A percentile compares a stretch with the other conserved stretches of the same genome.
Conservation (phyloP, 1,284 basidiomycete genomes). For the Wallemia mellicola region DNA sequence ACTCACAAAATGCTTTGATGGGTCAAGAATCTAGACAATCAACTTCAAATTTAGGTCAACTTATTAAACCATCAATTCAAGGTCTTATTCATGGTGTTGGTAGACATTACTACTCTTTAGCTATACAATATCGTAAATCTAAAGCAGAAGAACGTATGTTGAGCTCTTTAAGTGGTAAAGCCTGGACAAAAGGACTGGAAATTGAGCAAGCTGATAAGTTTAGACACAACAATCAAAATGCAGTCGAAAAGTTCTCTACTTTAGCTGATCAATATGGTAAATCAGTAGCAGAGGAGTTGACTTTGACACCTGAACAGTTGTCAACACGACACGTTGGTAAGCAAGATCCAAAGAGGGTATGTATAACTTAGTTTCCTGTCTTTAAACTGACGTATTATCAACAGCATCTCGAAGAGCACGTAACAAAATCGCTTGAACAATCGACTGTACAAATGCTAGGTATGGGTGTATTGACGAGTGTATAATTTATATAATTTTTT, state of each 20-base stretch:
- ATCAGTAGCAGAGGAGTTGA: constrained; percentile 82
- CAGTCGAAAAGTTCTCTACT: constrained; percentile 27
- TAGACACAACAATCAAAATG: constrained; percentile 57
- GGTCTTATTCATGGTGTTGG: constrained; percentile 84
- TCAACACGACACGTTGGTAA: constrained; percentile 93
- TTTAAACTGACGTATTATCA: background rate
- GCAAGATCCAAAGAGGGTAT: constrained; percentile 61
- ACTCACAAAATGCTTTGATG: constrained; percentile 44
- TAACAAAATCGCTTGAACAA: constrained; percentile 86
- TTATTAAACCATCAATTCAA: constrained; percentile 96
- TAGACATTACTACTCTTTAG: constrained; percentile 85
- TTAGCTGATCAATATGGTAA: constrained; percentile 81
- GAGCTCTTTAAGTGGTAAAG: constrained; percentile 86
- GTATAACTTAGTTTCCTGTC: background rate
- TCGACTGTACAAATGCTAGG: constrained; percentile 81
- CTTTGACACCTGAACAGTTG: constrained; percentile 57
- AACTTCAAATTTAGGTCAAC: constrained; percentile 91
- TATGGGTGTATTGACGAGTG: constrained; percentile 50
- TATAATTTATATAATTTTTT: background rate
- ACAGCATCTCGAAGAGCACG: constrained; percentile 63
- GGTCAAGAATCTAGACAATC: constrained; percentile 91
- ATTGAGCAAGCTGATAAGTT: constrained; percentile 60
- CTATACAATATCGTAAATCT: constrained; percentile 85
- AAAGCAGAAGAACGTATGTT: constrained; percentile 94
- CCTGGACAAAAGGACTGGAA: constrained; percentile 87